Percentiles rank a stretch among this genome's conserved stretches.
phyloP scores from a whole-genome alignment of 371 early-diverging fungal species.

The Rhizomucor miehei region DNA sequence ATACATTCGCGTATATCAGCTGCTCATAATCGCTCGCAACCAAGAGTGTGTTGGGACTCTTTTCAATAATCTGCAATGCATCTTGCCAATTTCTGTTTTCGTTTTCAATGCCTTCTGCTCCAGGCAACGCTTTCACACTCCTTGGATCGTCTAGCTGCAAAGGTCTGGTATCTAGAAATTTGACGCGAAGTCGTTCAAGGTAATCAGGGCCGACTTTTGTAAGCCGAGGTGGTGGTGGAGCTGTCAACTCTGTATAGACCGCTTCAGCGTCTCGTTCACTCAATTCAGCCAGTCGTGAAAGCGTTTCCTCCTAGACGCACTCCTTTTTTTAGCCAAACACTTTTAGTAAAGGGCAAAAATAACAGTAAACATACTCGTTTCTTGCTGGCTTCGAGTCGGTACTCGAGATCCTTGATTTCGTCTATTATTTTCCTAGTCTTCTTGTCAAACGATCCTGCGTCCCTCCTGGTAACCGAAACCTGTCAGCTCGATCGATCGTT shows the following conservation, averaged over 20 bases:
- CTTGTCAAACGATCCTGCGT: slow-evolving; percentile 11
- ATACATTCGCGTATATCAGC: slow-evolving; percentile 71
- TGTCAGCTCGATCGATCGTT: background rate
- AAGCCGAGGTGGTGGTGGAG: slow-evolving; percentile 21
- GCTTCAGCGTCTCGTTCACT: slow-evolving; percentile 25
- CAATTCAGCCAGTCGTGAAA: slow-evolving; percentile 13
- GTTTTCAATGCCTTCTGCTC: background rate
- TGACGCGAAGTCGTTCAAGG: slow-evolving; percentile 38
- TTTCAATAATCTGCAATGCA: background rate
- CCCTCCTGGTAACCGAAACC: no score
- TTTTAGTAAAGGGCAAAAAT: background rate
- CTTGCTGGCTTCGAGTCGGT: slow-evolving; percentile 19
- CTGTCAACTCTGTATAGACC: slow-evolving; percentile 31
- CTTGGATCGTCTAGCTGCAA: background rate
- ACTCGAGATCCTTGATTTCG: slow-evolving; percentile 31
- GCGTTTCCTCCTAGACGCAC: slow-evolving; percentile 1
- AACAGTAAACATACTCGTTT: slow-evolving; percentile 17
- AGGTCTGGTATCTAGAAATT: slow-evolving; percentile 42
- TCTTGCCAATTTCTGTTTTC: background rate
- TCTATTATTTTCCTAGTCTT: slow-evolving; percentile 25
- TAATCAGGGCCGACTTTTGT: slow-evolving; percentile 40
- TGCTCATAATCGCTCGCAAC: slow-evolving; percentile 47
- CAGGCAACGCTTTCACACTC: slow-evolving; percentile 1
- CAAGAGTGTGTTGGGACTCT: background rate
- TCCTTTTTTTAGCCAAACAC: slow-evolving; percentile 3